phyloP scores from a whole-genome alignment of 768 basidiomycete species.

The Cystofilobasidium macerans region DNA sequence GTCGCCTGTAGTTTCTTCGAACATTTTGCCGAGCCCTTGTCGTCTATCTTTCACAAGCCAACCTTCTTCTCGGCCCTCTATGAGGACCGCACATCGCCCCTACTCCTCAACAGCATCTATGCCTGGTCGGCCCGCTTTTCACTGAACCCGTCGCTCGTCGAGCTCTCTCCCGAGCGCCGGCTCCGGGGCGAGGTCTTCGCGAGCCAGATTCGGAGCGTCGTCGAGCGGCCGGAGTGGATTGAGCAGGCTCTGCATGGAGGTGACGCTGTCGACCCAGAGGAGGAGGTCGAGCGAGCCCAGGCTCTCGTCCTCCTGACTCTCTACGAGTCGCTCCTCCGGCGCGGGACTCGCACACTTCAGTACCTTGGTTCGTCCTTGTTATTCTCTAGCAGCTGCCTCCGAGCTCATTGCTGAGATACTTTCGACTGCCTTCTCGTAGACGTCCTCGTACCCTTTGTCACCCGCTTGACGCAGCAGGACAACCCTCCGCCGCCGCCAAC shows the following conservation, averaged over 20 bases:
- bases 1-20: slow-evolving; percentile 6
- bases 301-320: slow-evolving; percentile 11
- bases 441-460: slow-evolving; percentile 13
- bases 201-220: not conserved
- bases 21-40: slow-evolving; percentile 11
- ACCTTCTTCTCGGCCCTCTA: slow-evolving; percentile 6
- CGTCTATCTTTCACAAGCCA: slow-evolving; percentile 20
- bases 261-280: not conserved
- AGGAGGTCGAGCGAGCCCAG: slow-evolving; percentile 18
- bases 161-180: slow-evolving; percentile 1
- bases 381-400: not conserved
- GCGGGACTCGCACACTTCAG: not conserved
- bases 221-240: slow-evolving; percentile 5
- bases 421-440: slow-evolving; percentile 2
- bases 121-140: slow-evolving; percentile 20
- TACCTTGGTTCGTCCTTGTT: slow-evolving; percentile 10
- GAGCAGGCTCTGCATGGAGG: not conserved
- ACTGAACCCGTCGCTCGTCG: slow-evolving; percentile 1
- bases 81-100: not conserved
- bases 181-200: slow-evolving; percentile 15
- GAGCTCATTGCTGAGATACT: not conserved
- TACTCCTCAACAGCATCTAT: slow-evolving; percentile 15
- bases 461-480: slow-evolving; percentile 14
- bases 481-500: slow-evolving; percentile 9
- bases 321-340: slow-evolving; percentile 11